Evolutionary conservation across 208 protist genomes (phyloP).

Genomic region (Herpetomonas samuelpessoai): DNA sequence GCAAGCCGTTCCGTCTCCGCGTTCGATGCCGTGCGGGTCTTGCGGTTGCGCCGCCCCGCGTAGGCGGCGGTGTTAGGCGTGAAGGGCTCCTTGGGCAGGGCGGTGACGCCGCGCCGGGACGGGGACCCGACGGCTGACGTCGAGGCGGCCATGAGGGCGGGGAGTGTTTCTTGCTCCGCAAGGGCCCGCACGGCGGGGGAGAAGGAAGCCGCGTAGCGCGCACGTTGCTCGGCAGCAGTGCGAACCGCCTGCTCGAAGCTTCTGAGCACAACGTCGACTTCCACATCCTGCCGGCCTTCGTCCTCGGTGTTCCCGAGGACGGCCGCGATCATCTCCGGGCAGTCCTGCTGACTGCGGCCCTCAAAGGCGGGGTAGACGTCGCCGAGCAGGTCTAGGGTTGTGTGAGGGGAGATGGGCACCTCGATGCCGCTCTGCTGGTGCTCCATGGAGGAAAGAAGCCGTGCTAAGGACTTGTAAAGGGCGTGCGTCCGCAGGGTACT

Average conservation of each 20-base stretch:
- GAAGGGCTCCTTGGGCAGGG: slow-evolving; percentile 1
- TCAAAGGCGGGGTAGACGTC: slow-evolving; percentile 71
- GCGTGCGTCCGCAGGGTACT: slow-evolving; percentile 22
- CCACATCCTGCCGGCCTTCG: slow-evolving; percentile 48
- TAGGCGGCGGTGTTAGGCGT: not conserved
- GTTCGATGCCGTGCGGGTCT: not conserved
- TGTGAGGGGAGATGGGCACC: slow-evolving; percentile 40
- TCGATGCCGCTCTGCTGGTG: slow-evolving; percentile 13
- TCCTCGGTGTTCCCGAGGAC: slow-evolving; percentile 70
- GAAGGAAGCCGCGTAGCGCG: not conserved
- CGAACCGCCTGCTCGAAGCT: slow-evolving; percentile 41
- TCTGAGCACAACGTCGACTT: slow-evolving; percentile 44
- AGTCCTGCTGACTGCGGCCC: slow-evolving; percentile 87
- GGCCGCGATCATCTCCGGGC: slow-evolving; percentile 76
- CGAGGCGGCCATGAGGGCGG: not conserved
- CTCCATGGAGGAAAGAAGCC: slow-evolving; percentile 69
- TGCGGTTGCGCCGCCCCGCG: not conserved
- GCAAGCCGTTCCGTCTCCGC: not conserved
- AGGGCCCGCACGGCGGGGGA: not conserved
- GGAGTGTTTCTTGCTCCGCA: not conserved
- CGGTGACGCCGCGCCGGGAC: not conserved
- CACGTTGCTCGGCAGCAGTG: not conserved
- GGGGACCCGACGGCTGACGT: not conserved
- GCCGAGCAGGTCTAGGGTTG: slow-evolving; percentile 49
- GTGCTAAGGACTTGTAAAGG: slow-evolving; percentile 43